Evolutionary conservation across 352 stramenopile species (phyloP).

Genomic region (Phytopythium cucurbitacearum): DNA sequence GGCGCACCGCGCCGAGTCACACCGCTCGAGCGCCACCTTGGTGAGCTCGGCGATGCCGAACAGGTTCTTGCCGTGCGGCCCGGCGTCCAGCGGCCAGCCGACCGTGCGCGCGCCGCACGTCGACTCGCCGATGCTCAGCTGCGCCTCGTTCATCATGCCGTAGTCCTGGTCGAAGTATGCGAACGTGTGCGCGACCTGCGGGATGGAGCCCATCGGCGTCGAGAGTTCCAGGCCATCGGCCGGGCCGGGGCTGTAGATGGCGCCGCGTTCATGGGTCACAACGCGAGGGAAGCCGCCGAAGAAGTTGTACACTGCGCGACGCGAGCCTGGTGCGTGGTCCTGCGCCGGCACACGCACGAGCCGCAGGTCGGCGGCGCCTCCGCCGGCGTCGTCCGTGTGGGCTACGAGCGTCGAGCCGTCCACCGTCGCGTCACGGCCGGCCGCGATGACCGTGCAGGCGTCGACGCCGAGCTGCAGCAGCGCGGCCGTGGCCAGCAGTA

Average conservation of each 20-base stretch:
- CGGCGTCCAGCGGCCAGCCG: constrained; percentile 54
- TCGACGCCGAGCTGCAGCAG: background rate
- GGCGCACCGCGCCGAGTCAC: constrained; percentile 73
- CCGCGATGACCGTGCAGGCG: constrained; percentile 86
- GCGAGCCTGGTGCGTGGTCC: constrained; percentile 36
- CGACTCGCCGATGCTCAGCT: constrained; percentile 92
- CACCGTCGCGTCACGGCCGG: constrained; percentile 65
- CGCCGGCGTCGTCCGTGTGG: constrained; percentile 84
- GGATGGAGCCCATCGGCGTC: constrained; percentile 77
- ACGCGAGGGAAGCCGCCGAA: constrained; percentile 69
- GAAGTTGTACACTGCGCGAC: constrained; percentile 68
- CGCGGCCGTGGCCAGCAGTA: background rate
- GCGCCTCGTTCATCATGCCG: constrained; percentile 93
- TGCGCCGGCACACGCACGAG: constrained; percentile 88
- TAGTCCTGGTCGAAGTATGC: constrained; percentile 94
- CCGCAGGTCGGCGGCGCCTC: constrained; percentile 81
- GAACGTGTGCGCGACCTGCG: constrained; percentile 90
- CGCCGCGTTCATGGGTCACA: constrained; percentile 62
- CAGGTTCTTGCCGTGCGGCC: constrained; percentile 71
- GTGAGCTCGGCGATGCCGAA: constrained; percentile 90
- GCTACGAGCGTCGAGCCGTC: constrained; percentile 87
- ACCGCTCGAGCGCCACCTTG: constrained; percentile 89
- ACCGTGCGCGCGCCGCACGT: constrained; percentile 88
- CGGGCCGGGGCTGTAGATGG: constrained; percentile 45
- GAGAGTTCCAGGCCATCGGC: constrained; percentile 24